phyloP scores from a whole-genome alignment of 2,329 filamentous ascomycete genomes.

The Tolypocladium tropicale region DNA sequence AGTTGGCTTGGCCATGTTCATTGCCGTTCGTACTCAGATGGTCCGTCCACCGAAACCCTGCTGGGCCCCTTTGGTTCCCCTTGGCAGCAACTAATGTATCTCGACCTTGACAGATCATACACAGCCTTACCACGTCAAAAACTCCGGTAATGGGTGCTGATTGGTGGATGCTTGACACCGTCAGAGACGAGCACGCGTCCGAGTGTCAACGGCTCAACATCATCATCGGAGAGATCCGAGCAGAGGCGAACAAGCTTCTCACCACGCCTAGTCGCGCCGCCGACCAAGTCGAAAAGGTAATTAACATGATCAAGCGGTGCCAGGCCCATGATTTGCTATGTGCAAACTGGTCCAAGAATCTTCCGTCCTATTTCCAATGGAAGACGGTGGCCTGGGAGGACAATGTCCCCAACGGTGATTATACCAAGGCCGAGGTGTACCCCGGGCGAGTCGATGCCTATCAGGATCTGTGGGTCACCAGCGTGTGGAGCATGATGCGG shows the following conservation, averaged over 20 bases:
- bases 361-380: conserved; percentile 40
- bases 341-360: conserved; percentile 36
- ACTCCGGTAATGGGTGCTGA: conserved; percentile 42
- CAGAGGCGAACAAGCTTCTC: conserved; percentile 41
- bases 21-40: conserved; percentile 51
- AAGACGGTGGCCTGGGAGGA: conserved; percentile 48
- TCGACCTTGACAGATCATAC: conserved; percentile 36
- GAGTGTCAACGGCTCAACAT: conserved; percentile 43
- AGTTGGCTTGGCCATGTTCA: conserved; percentile 44
- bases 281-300: conserved; percentile 39
- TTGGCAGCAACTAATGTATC: conserved; percentile 1
- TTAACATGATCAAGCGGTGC: conserved; percentile 39
- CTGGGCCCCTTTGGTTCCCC: too few relatives aligned
- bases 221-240: conserved; percentile 43
- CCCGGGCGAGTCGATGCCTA: conserved; percentile 52
- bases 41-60: conserved; percentile 19
- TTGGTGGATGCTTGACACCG: conserved; percentile 49
- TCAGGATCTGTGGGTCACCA: conserved; percentile 47
- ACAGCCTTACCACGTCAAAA: conserved; percentile 43
- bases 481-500: conserved; percentile 45
- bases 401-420: conserved; percentile 40
- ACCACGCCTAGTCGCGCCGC: conserved; percentile 32
- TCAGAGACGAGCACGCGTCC: conserved; percentile 36
- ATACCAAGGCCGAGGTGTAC: conserved; percentile 43
- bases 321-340: conserved; percentile 43